These are phyloP conservation scores for Cyberlindnera xylosilytica DNA, from an alignment of 805 yeast species.

Conservation along the genomic window DNA sequence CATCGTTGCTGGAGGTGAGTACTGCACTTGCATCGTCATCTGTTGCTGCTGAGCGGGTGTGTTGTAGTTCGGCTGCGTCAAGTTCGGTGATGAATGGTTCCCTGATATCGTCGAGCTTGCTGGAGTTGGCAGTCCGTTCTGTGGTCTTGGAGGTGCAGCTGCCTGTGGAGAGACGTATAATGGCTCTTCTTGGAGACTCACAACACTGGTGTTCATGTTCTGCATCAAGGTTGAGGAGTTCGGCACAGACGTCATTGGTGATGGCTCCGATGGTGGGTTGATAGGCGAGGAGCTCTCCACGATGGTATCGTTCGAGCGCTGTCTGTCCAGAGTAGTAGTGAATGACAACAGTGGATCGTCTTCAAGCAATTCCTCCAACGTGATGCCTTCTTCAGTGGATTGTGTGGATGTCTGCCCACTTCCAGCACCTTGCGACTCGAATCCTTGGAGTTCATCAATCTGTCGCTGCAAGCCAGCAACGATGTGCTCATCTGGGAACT, in stretches of 20 bases:
- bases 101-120: conserved; percentile 15
- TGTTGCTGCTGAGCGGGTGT: conserved; percentile 6
- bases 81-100: conserved; percentile 9
- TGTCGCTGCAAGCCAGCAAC: conserved; percentile 21
- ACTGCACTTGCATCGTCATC: conserved; percentile 2
- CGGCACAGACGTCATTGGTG: conserved; percentile 6
- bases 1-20: conserved; percentile 5
- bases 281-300: conserved; percentile 21
- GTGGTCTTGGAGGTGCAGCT: neutral
- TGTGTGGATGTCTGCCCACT: neutral
- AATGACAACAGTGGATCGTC: conserved; percentile 28
- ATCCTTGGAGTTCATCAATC: conserved; percentile 6
- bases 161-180: neutral
- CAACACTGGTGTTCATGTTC: conserved; percentile 7
- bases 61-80: conserved; percentile 8
- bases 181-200: conserved; percentile 10
- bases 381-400: conserved; percentile 13
- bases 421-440: conserved; percentile 9
- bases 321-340: conserved; percentile 26
- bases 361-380: conserved; percentile 25
- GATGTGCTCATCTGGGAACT: conserved; percentile 21
- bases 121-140: conserved; percentile 13
- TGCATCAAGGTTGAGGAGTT: conserved; percentile 1
- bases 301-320: conserved; percentile 29
- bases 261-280: conserved; percentile 10